Evolutionary conservation across 106 monocot genomes (phyloP).

Genomic region (Alisma plantagoaquatica): DNA sequence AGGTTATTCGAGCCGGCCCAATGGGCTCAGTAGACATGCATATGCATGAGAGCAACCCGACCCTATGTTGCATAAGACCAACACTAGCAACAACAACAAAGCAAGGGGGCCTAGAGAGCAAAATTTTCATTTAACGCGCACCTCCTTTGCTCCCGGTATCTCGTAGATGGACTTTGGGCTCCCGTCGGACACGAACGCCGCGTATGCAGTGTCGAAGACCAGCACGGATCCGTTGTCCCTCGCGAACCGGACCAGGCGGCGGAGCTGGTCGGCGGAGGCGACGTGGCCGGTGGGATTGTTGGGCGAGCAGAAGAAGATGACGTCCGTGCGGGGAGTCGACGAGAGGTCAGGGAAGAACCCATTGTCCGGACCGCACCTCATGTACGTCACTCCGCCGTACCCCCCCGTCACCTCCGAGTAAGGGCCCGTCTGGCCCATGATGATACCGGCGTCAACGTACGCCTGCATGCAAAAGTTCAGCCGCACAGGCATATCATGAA

Average conservation of each 20-base stretch:
- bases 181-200: slow-evolving; percentile 46
- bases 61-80: no score
- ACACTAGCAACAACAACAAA: no score
- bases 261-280: slow-evolving; percentile 35
- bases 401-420: slow-evolving; percentile 8
- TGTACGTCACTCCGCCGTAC: slow-evolving; percentile 37
- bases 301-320: slow-evolving; percentile 87
- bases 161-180: slow-evolving; percentile 80
- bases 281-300: slow-evolving; percentile 72
- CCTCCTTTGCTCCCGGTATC: slow-evolving; percentile 73
- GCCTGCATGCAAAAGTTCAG: slow-evolving; percentile 39
- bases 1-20: no score
- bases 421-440: slow-evolving; percentile 41
- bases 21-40: no score
- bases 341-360: slow-evolving; percentile 43
- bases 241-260: slow-evolving; percentile 36
- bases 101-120: no score
- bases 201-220: slow-evolving; percentile 47
- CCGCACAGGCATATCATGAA: no score
- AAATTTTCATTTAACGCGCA: no score
- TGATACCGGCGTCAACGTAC: slow-evolving; percentile 49
- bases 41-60: no score
- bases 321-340: slow-evolving; percentile 22
- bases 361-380: slow-evolving; percentile 50
- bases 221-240: slow-evolving; percentile 49